Base-by-base conservation (phyloP, 306 rosid genomes). In the Clitoria ternatea region DNA sequence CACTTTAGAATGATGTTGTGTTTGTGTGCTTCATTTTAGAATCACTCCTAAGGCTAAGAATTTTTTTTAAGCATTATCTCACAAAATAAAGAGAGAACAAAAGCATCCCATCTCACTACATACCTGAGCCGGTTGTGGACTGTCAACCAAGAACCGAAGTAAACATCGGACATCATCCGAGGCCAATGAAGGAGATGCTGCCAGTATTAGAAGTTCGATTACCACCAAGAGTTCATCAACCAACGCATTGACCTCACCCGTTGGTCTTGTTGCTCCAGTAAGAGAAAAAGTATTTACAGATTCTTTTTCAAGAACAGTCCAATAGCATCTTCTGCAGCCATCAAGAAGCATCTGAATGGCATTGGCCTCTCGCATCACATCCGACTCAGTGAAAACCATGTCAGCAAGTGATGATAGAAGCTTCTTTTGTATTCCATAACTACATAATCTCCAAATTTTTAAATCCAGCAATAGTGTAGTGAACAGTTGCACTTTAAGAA, bases 321-420 rank as follows among this genome's bases (percentile, higher is more conserved):
- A 94, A 70, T 91, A 94, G 83, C 97, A 91, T 80, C 83, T 89
- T 86, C 99, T 84, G 74, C 97, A 91, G 27, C 99, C 90, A 75
- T 94, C 97, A 48, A 94, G 92, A 85, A 94, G 99, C 92, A 87
- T 81, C 68, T 94, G 99, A 78, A 94, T 89, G 77, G 97, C 96
- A 86, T 91, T 94, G 78, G 99, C 99, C 67, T 91, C 96, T 52
- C 96, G 91, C 97, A 94, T 94, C 45, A 91, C 92, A 30, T 82
- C 76, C 7, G 88, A 84, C 83, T 94, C 92, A 10, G 97, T 87
- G 83, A 94, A 91, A 70, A 94, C 97, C 96, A 91, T 91, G 88
- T 94, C 99, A 14, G 99, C 97, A 49, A 94, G 99, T 45, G 99
- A 91, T 77, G 99, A 91, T 40, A 94, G 81, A 82, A 94, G 99